Conservation (phyloP, 1,284 basidiomycete species). For the Caloboletus firmus region DNA sequence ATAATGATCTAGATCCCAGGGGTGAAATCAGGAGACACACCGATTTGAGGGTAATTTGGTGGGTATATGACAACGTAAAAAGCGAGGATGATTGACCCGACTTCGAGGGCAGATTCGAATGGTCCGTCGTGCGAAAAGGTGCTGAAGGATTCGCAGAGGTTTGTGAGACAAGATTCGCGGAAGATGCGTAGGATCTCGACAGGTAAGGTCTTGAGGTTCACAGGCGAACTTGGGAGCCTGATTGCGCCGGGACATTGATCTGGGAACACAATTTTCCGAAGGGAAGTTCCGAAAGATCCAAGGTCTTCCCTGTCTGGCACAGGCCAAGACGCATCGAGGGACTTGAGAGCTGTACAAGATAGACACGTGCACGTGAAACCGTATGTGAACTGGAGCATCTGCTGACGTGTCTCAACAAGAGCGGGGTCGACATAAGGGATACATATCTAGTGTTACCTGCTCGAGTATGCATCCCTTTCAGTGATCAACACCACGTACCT, state of each 20-base stretch:
- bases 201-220: conserved; percentile 41
- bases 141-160: conserved; percentile 62
- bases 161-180: conserved; percentile 58
- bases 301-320: conserved; percentile 14
- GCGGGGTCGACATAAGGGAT: conserved; percentile 77
- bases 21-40: conserved; percentile 39
- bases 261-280: conserved; percentile 43
- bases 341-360: conserved; percentile 48
- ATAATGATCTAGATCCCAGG: not conserved
- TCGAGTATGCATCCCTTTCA: not conserved
- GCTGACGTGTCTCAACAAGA: conserved; percentile 56
- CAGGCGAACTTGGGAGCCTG: conserved; percentile 22
- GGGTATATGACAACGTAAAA: conserved; percentile 70
- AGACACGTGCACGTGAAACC: conserved; percentile 65
- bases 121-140: conserved; percentile 61
- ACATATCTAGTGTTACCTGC: conserved; percentile 49
- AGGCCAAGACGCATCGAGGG: conserved; percentile 34
- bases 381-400: conserved; percentile 60
- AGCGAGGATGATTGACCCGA: conserved; percentile 58
- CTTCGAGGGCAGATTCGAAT: conserved; percentile 50
- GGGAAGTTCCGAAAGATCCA: conserved; percentile 35
- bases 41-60: conserved; percentile 72
- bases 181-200: conserved; percentile 43
- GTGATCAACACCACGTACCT: conserved; percentile 45
- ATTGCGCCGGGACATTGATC: conserved; percentile 12